phyloP scores from a whole-genome alignment of 352 stramenopile species.

The Phytopythium oedochilum region DNA sequence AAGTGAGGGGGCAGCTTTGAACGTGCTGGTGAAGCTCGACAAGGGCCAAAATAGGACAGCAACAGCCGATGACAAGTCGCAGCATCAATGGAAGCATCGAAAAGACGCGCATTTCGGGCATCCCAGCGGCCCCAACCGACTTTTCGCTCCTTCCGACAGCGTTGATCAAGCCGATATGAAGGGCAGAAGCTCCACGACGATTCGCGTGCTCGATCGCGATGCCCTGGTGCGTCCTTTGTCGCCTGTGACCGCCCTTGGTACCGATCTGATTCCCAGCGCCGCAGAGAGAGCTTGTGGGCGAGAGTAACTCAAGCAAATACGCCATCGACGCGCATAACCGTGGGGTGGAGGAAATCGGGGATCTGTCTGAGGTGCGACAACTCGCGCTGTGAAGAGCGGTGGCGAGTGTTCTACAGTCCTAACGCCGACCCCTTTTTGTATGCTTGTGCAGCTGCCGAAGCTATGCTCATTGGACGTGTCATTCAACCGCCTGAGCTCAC shows the following conservation, averaged over 20 bases:
- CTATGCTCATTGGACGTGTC: conserved; percentile 74
- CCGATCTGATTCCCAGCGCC: not conserved
- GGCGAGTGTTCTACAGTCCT: not conserved
- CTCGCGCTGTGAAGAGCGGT: not conserved
- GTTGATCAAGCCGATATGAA: conserved; percentile 7
- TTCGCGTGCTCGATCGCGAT: conserved; percentile 30
- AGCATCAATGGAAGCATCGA: too few relatives aligned
- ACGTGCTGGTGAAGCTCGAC: too few relatives aligned
- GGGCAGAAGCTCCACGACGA: conserved; percentile 7
- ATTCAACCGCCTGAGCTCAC: conserved; percentile 59
- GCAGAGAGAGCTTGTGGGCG: conserved; percentile 34
- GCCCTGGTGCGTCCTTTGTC: conserved; percentile 20
- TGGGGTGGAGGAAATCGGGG: conserved; percentile 46
- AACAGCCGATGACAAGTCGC: too few relatives aligned
- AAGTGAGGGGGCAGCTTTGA: too few relatives aligned
- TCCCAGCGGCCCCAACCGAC: too few relatives aligned
- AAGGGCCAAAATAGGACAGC: too few relatives aligned
- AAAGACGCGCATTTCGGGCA: too few relatives aligned
- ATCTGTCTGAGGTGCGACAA: conserved; percentile 52
- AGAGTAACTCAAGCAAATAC: conserved; percentile 81
- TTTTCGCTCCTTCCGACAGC: not conserved
- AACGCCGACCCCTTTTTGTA: conserved; percentile 3
- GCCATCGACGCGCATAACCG: conserved; percentile 77
- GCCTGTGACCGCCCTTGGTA: not conserved
- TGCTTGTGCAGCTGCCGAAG: conserved; percentile 42